Evolutionary conservation across 1,139 yeast species (phyloP), one percentile per base, ranked within the genome.

Genomic region (Suhomyces terraborum): DNA sequence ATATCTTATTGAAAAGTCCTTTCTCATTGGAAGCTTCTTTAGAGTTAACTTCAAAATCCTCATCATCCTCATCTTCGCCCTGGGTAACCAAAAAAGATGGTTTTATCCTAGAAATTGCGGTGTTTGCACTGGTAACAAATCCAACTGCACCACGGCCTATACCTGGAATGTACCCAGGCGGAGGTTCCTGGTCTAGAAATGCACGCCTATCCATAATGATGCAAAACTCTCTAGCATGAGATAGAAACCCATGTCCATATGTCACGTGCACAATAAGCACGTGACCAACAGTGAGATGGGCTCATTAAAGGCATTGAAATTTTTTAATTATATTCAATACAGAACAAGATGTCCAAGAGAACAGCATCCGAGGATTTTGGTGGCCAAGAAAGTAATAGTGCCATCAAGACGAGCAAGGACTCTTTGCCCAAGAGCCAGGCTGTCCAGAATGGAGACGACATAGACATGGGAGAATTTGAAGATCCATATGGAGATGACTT

Each of bases 111-210:
- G 74, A 71, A 2, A 75, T 69, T 1, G 84, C 86, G n/a, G 84
- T 65, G 50, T 85, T 95, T 2, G 93, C 86, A 45, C 88, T 77
- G 0, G 96, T 87, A 0, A 93, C 81, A 61, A 91, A 91, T 1
- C 98, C 98, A 0, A 88, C 79, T 1, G 98, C 98, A 13, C 98
- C 98, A 57, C 98, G 73, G 0, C 98, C 98, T 7, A 89, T 66
- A 23, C 98, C 98, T 1, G 98, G 86, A 28, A 89, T 78, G 58
- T 93, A 93, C 6, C 95, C 95, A 3, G 84, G 79, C 0, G 98
- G 98, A 0, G 98, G 84, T 48, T 84, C 82, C 66, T 86, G 89
- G 55, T 85, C 91, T 41, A 93, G 71, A 62, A 93, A 93, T n/a
- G 80, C 71, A 49, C 66, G 66, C 38, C 79, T 56, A 21, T 75